These are phyloP conservation scores for Aeschynomene evenia DNA, from an alignment of 306 rosid species.

Conservation along the genomic window DNA sequence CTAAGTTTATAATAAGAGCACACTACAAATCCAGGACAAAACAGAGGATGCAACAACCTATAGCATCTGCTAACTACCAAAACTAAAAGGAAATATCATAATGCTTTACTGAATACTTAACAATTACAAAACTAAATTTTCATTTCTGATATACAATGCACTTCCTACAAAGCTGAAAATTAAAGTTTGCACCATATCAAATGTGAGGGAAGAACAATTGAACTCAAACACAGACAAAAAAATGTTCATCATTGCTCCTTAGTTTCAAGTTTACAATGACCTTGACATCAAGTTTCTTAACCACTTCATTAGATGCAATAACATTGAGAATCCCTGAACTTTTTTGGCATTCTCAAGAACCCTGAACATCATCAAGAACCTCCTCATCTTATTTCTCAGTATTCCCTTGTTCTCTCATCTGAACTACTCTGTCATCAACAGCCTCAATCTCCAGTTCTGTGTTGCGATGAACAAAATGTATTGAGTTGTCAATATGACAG, in stretches of 20 bases:
- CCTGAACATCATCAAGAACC: background rate
- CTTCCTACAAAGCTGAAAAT: background rate
- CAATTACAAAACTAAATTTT: background rate
- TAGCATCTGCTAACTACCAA: background rate
- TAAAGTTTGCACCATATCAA: background rate
- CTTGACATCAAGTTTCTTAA: too few species aligned
- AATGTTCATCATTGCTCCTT: background rate
- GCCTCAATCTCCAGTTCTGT: background rate
- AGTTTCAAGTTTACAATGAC: too few species aligned
- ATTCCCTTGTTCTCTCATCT: background rate
- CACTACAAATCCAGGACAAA: background rate
- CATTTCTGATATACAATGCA: background rate
- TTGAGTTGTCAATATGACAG: background rate
- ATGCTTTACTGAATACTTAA: background rate
- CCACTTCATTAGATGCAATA: background rate
- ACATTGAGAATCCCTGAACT: background rate
- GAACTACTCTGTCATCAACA: background rate
- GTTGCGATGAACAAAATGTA: background rate
- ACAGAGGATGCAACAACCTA: background rate
- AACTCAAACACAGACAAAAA: background rate
- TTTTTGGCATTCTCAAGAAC: background rate
- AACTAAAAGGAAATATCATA: background rate
- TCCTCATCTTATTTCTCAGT: background rate
- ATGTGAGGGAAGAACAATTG: background rate
- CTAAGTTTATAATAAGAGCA: conserved; percentile 2